These are phyloP conservation scores for Phytophthora chlamydospora DNA, from an alignment of 352 stramenopile genomes.

Conservation along the genomic window DNA sequence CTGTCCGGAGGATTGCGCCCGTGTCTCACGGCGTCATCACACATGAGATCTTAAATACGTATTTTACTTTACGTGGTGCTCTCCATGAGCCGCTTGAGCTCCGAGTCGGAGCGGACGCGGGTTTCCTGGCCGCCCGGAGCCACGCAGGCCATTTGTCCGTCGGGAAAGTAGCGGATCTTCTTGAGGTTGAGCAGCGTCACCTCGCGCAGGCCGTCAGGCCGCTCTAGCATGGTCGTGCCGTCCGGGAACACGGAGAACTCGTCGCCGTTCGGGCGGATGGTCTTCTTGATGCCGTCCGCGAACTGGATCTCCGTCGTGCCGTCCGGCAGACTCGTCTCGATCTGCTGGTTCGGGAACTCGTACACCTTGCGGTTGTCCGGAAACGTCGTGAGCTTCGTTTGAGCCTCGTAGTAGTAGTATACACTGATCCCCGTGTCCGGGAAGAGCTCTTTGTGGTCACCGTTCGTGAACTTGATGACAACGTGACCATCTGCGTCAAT, in stretches of 20 bases:
- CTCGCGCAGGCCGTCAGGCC: slow-evolving; percentile 69
- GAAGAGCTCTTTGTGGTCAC: slow-evolving; percentile 93
- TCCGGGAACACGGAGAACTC: slow-evolving; percentile 86
- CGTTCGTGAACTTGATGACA: slow-evolving; percentile 94
- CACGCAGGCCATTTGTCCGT: slow-evolving; percentile 74
- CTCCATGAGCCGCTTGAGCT: slow-evolving; percentile 68
- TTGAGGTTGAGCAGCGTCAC: slow-evolving; percentile 80
- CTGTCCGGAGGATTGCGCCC: slow-evolving; percentile 7
- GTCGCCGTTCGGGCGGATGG: slow-evolving; percentile 72
- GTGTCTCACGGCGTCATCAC: too few relatives aligned
- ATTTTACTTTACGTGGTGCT: slow-evolving; percentile 21
- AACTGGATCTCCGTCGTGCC: slow-evolving; percentile 96
- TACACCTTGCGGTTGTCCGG: slow-evolving; percentile 95
- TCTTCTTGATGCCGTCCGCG: slow-evolving; percentile 94
- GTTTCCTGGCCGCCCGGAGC: slow-evolving; percentile 51
- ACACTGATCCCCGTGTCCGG: slow-evolving; percentile 88
- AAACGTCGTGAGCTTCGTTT: slow-evolving; percentile 95
- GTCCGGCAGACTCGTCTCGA: slow-evolving; percentile 93
- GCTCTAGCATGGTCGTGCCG: slow-evolving; percentile 83
- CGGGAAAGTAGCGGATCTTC: slow-evolving; percentile 74
- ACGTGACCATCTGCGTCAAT: slow-evolving; percentile 87
- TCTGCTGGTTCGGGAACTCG: slow-evolving; percentile 96
- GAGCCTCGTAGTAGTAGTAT: slow-evolving; percentile 94
- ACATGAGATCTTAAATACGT: slow-evolving; percentile 30
- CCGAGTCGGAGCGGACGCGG: slow-evolving; percentile 64